A percentile compares a stretch with the other conserved stretches of the same genome.
Conservation (phyloP, 1,284 basidiomycete genomes). For the Cryptococcus sp. region DNA sequence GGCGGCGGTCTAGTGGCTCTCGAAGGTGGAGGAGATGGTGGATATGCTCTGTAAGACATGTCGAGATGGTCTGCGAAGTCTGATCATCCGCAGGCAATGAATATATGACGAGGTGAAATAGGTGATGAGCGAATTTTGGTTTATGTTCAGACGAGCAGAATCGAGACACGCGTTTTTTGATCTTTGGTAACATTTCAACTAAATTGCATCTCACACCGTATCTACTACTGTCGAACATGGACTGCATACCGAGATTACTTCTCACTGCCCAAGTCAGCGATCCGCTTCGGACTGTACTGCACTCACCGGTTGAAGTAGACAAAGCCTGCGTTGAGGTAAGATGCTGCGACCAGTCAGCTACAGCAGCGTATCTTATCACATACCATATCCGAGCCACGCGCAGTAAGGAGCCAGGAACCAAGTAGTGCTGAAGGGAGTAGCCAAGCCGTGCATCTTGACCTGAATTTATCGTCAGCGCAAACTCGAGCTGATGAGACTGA, state of each 20-base stretch:
- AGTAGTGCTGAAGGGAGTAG: constrained; percentile 59
- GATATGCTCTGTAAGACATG: constrained; percentile 4
- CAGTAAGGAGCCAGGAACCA: constrained; percentile 67
- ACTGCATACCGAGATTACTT: no score
- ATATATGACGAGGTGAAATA: no score
- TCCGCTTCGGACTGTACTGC: no score
- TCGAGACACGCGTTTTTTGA: no score
- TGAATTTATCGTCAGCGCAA: constrained; percentile 11
- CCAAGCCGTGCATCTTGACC: constrained; percentile 59
- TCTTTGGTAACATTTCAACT: no score
- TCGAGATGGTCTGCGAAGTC: no score
- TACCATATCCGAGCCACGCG: constrained; percentile 51
- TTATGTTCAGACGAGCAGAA: no score
- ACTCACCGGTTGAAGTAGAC: constrained; percentile 43
- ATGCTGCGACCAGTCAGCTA: constrained; percentile 39
- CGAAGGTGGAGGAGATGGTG: constrained; percentile 19
- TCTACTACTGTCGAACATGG: no score
- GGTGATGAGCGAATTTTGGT: no score
- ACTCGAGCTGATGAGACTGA: neutral
- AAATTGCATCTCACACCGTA: no score
- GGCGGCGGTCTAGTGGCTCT: constrained; percentile 13
- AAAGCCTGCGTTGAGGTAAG: constrained; percentile 67
- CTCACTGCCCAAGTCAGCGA: no score
- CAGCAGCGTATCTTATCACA: constrained; percentile 19
- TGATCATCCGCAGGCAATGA: no score